These are phyloP conservation scores for Scedosporium boydii DNA, from an alignment of 2,329 filamentous ascomycete species.

Conservation along the genomic window DNA sequence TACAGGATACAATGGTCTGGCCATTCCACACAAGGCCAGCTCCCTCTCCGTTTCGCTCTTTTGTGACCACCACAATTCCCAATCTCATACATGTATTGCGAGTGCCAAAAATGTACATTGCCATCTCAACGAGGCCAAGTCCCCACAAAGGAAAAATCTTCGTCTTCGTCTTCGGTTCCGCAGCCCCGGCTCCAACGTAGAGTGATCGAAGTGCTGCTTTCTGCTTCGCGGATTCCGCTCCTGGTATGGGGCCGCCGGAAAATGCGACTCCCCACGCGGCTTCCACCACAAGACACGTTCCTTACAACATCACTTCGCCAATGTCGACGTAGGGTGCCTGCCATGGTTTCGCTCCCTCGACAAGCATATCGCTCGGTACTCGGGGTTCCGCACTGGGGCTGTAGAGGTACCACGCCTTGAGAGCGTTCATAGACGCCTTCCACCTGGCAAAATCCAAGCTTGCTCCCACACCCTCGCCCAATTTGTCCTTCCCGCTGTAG, in stretches of 20 bases:
- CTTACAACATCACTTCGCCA: slow-evolving; percentile 50
- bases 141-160: neutral
- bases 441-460: slow-evolving; percentile 69
- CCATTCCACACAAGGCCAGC: neutral
- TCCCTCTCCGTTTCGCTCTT: neutral
- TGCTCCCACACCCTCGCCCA: slow-evolving; percentile 79
- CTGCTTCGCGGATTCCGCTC: neutral
- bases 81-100: neutral
- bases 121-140: neutral
- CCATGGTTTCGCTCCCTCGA: slow-evolving; percentile 52
- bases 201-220: neutral
- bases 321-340: slow-evolving; percentile 60
- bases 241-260: neutral
- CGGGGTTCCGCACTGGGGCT: slow-evolving; percentile 58
- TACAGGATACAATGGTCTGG: neutral
- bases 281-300: neutral
- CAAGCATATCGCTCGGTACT: slow-evolving; percentile 61
- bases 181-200: neutral
- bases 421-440: slow-evolving; percentile 71
- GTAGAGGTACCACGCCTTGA: slow-evolving; percentile 97
- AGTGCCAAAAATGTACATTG: neutral
- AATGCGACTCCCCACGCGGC: neutral
- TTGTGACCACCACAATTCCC: neutral
- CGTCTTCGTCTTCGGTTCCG: neutral
- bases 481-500: slow-evolving; percentile 80